Conservation (phyloP, 2,329 filamentous ascomycete species). For the Escovopsis sp. region DNA sequence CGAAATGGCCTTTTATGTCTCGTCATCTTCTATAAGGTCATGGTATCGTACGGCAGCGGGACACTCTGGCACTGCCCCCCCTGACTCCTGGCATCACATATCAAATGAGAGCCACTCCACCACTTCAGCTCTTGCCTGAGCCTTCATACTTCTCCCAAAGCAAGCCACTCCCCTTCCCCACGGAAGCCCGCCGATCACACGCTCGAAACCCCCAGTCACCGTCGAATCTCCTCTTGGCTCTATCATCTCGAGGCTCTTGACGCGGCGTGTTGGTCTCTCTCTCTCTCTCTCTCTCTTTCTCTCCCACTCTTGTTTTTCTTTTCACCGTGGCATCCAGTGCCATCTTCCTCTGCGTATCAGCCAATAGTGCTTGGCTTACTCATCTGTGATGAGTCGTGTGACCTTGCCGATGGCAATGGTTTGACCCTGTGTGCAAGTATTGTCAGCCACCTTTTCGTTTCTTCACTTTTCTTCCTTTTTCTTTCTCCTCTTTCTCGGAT, state of each 20-base stretch:
- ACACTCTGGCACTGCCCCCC: neutral
- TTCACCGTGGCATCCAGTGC: neutral
- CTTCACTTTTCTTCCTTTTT: neutral
- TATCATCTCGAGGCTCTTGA: no score
- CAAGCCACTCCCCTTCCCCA: no score
- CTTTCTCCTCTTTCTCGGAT: neutral
- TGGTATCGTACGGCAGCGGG: no score
- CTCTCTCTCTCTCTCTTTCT: neutral
- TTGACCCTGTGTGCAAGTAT: slow-evolving; percentile 53
- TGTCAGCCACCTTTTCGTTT: neutral
- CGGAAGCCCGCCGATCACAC: no score
- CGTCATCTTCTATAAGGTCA: no score
- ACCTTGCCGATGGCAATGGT: slow-evolving; percentile 99
- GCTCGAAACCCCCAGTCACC: no score
- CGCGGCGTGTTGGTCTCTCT: neutral
- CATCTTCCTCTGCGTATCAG: no score
- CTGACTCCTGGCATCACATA: no score
- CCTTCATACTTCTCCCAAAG: neutral
- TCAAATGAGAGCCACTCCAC: no score
- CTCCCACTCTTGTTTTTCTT: neutral
- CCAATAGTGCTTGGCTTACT: neutral
- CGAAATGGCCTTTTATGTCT: no score
- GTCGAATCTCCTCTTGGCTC: no score
- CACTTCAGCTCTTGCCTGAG: no score
- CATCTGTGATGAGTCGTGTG: slow-evolving; percentile 56